Evolutionary conservation across 805 yeast species (phyloP).

Genomic region (Saccharomycopsis synnaedendra): DNA sequence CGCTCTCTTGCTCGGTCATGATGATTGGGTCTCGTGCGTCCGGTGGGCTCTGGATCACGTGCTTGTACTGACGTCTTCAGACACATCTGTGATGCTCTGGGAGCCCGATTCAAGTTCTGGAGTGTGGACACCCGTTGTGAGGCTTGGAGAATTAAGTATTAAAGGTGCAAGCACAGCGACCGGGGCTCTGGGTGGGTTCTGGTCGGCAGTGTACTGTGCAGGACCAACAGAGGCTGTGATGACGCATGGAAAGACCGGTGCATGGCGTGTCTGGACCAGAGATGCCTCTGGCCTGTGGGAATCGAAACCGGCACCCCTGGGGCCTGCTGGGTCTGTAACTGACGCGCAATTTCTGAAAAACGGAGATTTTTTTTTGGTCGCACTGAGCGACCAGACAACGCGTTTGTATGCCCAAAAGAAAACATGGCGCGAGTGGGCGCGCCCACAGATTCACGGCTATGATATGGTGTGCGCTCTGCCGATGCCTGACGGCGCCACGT

Average conservation of each 20-base stretch:
- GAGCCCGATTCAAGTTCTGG: slow-evolving; percentile 79
- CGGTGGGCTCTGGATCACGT: slow-evolving; percentile 53
- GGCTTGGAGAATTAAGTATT: slow-evolving; percentile 86
- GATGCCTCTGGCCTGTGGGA: slow-evolving; percentile 33
- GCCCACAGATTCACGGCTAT: slow-evolving; percentile 98
- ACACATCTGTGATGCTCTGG: slow-evolving; percentile 91
- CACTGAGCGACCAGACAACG: slow-evolving; percentile 91
- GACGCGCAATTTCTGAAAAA: slow-evolving; percentile 65
- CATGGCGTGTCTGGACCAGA: slow-evolving; percentile 68
- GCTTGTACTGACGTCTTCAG: slow-evolving; percentile 81
- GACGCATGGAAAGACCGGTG: slow-evolving; percentile 87
- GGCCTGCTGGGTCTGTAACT: slow-evolving; percentile 63
- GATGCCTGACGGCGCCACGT: slow-evolving; percentile 30
- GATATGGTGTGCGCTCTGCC: slow-evolving; percentile 80
- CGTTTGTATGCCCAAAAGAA: slow-evolving; percentile 49
- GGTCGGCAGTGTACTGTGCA: slow-evolving; percentile 62
- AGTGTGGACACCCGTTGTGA: slow-evolving; percentile 71
- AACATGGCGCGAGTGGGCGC: slow-evolving; percentile 84
- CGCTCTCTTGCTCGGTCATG: slow-evolving; percentile 94
- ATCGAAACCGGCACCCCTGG: slow-evolving; percentile 49
- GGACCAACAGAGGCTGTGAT: slow-evolving; percentile 38
- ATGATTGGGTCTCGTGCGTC: slow-evolving; percentile 88
- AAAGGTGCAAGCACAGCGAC: slow-evolving; percentile 98
- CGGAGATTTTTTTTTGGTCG: slow-evolving; percentile 59
- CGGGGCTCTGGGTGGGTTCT: slow-evolving; percentile 76